These are phyloP conservation scores for Rhododendron griersonianum DNA, from an alignment of 148 eudicot species.

Conservation along the genomic window DNA sequence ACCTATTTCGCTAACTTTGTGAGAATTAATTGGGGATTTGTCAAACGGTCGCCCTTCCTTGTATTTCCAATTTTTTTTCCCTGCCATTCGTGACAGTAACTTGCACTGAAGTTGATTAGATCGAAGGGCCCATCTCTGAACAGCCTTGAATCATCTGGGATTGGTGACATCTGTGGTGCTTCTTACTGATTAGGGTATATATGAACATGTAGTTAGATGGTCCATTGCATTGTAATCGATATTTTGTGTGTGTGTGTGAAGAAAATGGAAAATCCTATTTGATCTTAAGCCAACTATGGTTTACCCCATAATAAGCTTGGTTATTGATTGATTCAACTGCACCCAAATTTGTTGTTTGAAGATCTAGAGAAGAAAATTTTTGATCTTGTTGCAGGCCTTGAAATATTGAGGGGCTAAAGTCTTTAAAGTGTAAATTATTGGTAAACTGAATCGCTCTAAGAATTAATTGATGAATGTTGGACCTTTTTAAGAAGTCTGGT, in stretches of 20 bases:
- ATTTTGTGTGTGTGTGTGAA: accelerated
- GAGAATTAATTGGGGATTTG: neutral
- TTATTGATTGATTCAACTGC: neutral
- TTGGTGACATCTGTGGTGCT: neutral
- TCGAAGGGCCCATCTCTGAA: neutral
- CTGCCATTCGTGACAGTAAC: neutral
- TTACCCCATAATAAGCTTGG: neutral
- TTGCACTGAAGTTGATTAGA: neutral
- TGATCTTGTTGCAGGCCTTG: neutral
- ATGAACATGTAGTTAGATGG: neutral
- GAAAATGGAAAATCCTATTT: neutral
- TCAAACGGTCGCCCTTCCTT: neutral
- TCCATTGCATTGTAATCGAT: neutral
- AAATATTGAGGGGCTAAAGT: neutral
- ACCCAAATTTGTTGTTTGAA: neutral
- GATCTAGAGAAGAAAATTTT: neutral
- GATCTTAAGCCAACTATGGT: neutral
- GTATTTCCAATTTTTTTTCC: neutral
- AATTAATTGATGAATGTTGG: neutral
- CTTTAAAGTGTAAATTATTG: neutral
- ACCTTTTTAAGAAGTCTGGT: too few relatives aligned
- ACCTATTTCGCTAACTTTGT: neutral
- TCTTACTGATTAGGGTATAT: neutral
- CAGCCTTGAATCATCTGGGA: neutral
- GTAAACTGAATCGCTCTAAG: neutral